phyloP scores from a whole-genome alignment of 139 green algal species.

The Limnomonas spitsbergensis region DNA sequence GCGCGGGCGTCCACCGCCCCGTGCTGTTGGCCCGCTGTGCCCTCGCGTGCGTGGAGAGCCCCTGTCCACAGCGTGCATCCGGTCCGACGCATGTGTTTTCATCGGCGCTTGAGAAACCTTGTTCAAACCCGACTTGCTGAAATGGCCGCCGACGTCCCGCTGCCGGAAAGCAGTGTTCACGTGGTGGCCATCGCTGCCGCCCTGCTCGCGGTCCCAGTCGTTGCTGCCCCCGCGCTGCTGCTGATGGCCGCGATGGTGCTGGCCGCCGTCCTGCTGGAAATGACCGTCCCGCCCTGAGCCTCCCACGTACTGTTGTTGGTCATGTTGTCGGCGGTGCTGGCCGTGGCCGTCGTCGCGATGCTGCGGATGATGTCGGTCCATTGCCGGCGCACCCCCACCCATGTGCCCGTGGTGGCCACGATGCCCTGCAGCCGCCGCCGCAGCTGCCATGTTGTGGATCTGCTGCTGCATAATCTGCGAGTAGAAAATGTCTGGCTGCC shows the following conservation, averaged over 20 bases:
- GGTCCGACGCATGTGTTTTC: no score
- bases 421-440: background rate
- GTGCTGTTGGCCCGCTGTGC: background rate
- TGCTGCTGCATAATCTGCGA: background rate
- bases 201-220: background rate
- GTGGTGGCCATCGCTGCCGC: background rate
- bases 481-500: background rate
- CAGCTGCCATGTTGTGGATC: background rate
- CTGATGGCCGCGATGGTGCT: background rate
- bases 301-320: background rate
- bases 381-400: background rate
- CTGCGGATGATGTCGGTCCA: background rate
- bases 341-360: background rate
- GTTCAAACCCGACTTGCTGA: no score
- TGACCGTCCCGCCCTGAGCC: background rate
- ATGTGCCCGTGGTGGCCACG: no score
- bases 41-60: background rate
- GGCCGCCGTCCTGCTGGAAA: no score
- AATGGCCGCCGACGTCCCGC: no score
- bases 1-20: no score
- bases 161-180: no score
- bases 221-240: background rate
- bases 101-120: no score
- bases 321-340: background rate
- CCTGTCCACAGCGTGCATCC: background rate